A percentile compares a stretch with the other conserved stretches of the same genome.
Conservation (phyloP, 108 stramenopile genomes). For the Fragilaria radians region DNA sequence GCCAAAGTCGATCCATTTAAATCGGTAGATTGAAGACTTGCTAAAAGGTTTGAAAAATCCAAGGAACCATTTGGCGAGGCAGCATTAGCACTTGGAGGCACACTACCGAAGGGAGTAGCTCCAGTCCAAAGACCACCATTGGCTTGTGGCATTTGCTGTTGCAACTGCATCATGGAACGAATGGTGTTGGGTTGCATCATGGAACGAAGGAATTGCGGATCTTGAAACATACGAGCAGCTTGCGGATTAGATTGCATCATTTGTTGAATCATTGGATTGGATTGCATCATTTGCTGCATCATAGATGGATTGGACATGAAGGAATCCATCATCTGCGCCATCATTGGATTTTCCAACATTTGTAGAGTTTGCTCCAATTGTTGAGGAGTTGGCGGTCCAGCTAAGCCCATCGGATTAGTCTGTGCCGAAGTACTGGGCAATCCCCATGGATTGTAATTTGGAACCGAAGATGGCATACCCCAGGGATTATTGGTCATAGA, state of each 20-base stretch:
- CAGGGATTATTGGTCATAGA: conserved; percentile 25
- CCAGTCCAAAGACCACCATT: conserved; percentile 6
- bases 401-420: conserved; percentile 41
- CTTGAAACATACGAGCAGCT: conserved; percentile 35
- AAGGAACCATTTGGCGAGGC: conserved; percentile 41
- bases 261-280: conserved; percentile 69
- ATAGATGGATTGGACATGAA: conserved; percentile 67
- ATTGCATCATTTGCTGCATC: conserved; percentile 52
- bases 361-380: conserved; percentile 47
- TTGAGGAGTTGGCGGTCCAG: conserved; percentile 4
- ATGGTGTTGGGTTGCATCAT: conserved; percentile 73
- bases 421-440: conserved; percentile 11
- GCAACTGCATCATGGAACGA: conserved; percentile 70
- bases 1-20: conserved; percentile 3
- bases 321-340: conserved; percentile 59
- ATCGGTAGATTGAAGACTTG: conserved; percentile 7
- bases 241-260: conserved; percentile 68
- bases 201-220: conserved; percentile 52
- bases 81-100: background rate
- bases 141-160: conserved; percentile 43
- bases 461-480: conserved; percentile 28
- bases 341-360: conserved; percentile 65
- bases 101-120: background rate
- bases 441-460: conserved; percentile 38
- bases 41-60: conserved; percentile 51